Percentiles rank a stretch among this genome's conserved stretches.
Evolutionary conservation across 352 stramenopile species (phyloP).

Genomic region (Globisporangium okanoganense): DNA sequence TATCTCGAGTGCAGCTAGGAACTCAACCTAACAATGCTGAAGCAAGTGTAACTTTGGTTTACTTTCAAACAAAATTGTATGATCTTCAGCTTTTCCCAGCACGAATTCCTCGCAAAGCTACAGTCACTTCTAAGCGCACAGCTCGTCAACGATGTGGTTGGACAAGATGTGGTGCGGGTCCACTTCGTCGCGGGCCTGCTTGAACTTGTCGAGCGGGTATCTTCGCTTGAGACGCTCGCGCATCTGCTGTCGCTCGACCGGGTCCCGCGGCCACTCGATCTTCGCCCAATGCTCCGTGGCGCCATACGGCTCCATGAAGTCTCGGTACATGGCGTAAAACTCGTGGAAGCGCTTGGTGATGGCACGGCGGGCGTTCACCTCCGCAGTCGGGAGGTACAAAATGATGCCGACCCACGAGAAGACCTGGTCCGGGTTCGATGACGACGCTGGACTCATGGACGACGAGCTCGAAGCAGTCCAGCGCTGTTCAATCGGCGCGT

Average conservation of each 20-base stretch:
- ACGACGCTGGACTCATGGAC: slow-evolving; percentile 90
- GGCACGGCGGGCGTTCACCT: slow-evolving; percentile 42
- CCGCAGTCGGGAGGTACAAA: slow-evolving; percentile 90
- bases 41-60: background rate
- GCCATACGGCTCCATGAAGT: slow-evolving; percentile 87
- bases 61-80: background rate
- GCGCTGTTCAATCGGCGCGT: slow-evolving; percentile 97
- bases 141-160: slow-evolving; percentile 87
- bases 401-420: slow-evolving; percentile 98
- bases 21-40: background rate
- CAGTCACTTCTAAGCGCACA: slow-evolving; percentile 31
- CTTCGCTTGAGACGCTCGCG: slow-evolving; percentile 59
- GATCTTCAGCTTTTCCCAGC: background rate
- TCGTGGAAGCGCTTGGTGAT: slow-evolving; percentile 92
- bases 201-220: slow-evolving; percentile 91
- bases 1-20: slow-evolving; percentile 4
- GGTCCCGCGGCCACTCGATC: slow-evolving; percentile 86
- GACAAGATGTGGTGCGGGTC: slow-evolving; percentile 93
- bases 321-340: slow-evolving; percentile 89
- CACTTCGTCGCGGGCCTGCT: slow-evolving; percentile 80
- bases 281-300: slow-evolving; percentile 97
- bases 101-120: background rate
- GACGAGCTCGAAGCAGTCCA: slow-evolving; percentile 93
- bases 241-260: slow-evolving; percentile 45
- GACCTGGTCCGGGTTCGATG: slow-evolving; percentile 56